phyloP scores from a whole-genome alignment of 495 filamentous ascomycete genomes.

The Daldinia childiae region DNA sequence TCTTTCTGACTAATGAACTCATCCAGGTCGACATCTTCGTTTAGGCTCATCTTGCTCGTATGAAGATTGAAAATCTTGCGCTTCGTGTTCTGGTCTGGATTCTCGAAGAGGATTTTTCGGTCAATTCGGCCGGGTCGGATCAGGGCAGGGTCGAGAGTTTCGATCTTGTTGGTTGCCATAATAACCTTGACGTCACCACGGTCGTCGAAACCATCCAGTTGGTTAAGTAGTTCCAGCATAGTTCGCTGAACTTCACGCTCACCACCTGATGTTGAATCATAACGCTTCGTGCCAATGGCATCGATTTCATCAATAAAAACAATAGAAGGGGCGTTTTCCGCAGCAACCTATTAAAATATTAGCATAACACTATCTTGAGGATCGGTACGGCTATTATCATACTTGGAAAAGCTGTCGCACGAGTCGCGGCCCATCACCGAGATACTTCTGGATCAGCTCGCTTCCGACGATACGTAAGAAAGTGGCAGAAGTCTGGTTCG shows the following conservation, averaged over 20 bases:
- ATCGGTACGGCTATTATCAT: conserved; percentile 24
- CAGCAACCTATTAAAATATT: conserved; percentile 70
- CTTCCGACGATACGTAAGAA: conserved; percentile 98
- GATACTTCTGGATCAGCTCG: conserved; percentile 98
- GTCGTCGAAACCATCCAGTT: conserved; percentile 98
- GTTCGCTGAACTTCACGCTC: conserved; percentile 98
- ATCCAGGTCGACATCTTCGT: conserved; percentile 93
- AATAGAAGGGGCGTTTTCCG: conserved; percentile 95
- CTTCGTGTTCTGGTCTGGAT: conserved; percentile 98
- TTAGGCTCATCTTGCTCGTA: conserved; percentile 98
- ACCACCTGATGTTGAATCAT: conserved; percentile 95
- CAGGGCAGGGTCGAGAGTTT: conserved; percentile 93
- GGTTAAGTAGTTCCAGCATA: conserved; percentile 98
- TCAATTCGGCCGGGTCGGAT: conserved; percentile 99
- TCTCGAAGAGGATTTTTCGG: conserved; percentile 99
- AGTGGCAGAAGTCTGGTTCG: conserved; percentile 97
- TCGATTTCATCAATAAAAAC: conserved; percentile 99
- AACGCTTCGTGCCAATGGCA: conserved; percentile 98
- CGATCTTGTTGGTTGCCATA: conserved; percentile 99
- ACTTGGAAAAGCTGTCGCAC: conserved; percentile 97
- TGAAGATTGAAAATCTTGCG: conserved; percentile 99
- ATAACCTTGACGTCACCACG: conserved; percentile 99
- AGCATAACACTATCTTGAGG: conserved; percentile 17
- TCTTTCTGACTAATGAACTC: conserved; percentile 99
- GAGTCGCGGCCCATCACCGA: conserved; percentile 93